Conservation (phyloP, 1,139 yeast species). For the Taiozyma sp. region DNA sequence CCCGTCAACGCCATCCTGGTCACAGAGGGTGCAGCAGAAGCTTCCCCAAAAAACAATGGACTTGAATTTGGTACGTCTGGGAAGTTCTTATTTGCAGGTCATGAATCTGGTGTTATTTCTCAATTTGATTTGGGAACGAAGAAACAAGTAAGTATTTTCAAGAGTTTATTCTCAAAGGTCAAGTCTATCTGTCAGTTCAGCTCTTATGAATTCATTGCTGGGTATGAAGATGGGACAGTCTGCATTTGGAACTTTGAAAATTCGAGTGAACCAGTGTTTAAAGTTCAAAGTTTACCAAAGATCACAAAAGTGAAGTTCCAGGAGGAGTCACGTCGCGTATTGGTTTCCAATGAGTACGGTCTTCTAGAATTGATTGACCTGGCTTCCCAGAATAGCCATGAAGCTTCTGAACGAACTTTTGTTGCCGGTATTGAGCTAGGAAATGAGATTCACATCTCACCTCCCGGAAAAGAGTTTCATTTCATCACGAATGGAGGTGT, state of each 20-base stretch:
- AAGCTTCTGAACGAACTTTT: background rate
- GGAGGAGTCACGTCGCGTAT: background rate
- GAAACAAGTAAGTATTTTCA: conserved; percentile 18
- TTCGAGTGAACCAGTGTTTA: background rate
- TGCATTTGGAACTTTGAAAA: conserved; percentile 33
- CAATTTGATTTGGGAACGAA: conserved; percentile 32
- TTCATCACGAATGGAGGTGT: background rate
- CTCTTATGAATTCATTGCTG: conserved; percentile 30
- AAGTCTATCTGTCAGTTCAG: conserved; percentile 19
- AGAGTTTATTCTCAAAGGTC: conserved; percentile 15
- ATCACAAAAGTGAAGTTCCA: background rate
- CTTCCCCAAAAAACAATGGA: background rate
- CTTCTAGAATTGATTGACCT: background rate
- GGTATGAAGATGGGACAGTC: conserved; percentile 44
- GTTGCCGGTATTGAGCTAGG: background rate
- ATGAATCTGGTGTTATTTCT: conserved; percentile 42
- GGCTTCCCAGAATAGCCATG: background rate
- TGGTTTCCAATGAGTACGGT: background rate
- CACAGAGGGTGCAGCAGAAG: background rate
- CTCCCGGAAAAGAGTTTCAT: background rate
- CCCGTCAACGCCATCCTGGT: conserved; percentile 27
- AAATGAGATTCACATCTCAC: background rate
- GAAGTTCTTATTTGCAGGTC: conserved; percentile 40
- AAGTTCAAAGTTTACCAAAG: background rate
- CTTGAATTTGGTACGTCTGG: conserved; percentile 38